Base-by-base conservation (phyloP, 2,329 filamentous ascomycete species). In the Stagonosporopsis vannaccii region DNA sequence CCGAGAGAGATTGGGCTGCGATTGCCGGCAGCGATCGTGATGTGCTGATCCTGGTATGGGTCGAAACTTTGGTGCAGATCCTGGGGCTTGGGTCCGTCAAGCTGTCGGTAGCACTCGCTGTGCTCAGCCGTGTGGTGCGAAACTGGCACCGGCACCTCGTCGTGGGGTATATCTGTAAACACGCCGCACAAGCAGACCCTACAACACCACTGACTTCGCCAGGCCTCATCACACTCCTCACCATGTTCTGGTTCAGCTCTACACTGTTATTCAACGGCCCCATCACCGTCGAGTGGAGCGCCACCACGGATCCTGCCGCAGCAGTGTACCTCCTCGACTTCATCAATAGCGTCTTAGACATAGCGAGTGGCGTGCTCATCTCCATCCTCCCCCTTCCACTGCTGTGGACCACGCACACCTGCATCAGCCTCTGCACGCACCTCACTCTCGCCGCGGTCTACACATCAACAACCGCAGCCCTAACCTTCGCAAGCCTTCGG, bases 241-340 rank as follows among this genome's bases (percentile, higher is more conserved):
- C 73, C 2, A 51, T 82, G 4, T 66, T 75, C 22, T 81, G 80
- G 66, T 68, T 74, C 9, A 68, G 75, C 7, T 80, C 80, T 0
- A 60, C 81, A 30, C 74, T 83, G 11, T 78, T 82, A 59, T 73
- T 78, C 36, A 83, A 80, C 54, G 59, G 74, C 15, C 80, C 81
- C 1, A 68, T 82, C n/a, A 56, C 64, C 4, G 78, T 79, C 5
- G 70, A 72, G 4, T 84, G 81, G 82, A 44, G 82, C 30, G 12
- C 43, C 4, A 28, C 28, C 6, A 15, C n/a, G 5, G 37, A 47
- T 4, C 37, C 37, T 4, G 22, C 30, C 11, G 25, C 36, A 6
- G 19, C 35, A 7, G 36, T 36, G 28, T n/a, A 7, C 19, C 43
- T 56, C 4, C 30, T 52, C 17, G 26, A 28, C 28, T 49, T 51